Percentiles rank a stretch among this genome's conserved stretches.
These are phyloP conservation scores for Anethum foeniculum DNA, from an alignment of 140 eudicot genomes.

Conservation along the genomic window DNA sequence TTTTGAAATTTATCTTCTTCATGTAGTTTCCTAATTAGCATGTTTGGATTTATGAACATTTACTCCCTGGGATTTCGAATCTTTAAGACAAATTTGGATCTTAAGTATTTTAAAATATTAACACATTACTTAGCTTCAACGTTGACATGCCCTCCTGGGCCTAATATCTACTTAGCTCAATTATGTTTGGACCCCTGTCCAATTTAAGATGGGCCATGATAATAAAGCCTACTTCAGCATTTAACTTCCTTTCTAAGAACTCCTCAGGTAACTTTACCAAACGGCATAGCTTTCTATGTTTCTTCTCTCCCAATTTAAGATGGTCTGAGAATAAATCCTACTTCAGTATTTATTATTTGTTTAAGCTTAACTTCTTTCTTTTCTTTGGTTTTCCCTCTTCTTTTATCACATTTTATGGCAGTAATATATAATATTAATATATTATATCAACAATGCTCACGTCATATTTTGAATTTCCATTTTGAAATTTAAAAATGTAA, in stretches of 20 bases:
- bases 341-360: background rate
- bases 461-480: background rate
- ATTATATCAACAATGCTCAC: background rate
- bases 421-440: no score
- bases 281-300: no score
- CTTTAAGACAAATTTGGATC: background rate
- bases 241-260: no score
- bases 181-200: no score
- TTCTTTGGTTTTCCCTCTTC: background rate
- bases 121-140: background rate
- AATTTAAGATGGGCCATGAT: background rate
- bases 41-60: background rate
- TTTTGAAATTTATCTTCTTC: background rate
- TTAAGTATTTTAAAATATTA: no score
- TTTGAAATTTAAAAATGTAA: background rate
- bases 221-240: background rate
- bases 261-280: no score
- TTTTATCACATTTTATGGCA: background rate
- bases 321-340: background rate
- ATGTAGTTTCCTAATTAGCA: background rate
- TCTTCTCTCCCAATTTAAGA: no score
- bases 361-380: background rate
- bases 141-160: background rate
- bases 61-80: background rate
- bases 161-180: no score